Evolutionary conservation across 2,329 filamentous ascomycete species (phyloP), one percentile per base, ranked within the genome.

Genomic region (Biscogniauxia mediterranea): DNA sequence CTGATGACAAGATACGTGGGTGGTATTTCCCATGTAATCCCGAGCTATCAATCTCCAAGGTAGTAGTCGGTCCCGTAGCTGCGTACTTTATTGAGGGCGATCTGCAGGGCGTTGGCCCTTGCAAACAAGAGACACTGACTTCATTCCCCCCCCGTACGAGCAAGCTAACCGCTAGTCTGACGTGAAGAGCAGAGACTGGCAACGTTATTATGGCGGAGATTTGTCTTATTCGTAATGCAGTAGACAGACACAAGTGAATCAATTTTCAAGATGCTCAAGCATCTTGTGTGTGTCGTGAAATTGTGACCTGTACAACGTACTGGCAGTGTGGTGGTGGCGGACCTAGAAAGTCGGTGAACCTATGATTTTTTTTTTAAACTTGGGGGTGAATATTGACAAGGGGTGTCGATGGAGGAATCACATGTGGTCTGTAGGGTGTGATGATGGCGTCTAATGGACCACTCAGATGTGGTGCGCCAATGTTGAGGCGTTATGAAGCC

Each of bases 71-170:
- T 46, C 38, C 38, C 38, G 38, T 46, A n/a, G 38, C 38, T 46
- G 38, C 38, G 38, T n/a, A n/a, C 38, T 46, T 46, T 46, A 46
- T 32, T 32, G 26, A 59, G 54, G 59, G 55, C 55, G 55, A 60
- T 63, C 60, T 66, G 64, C 64, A 66, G n/a, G 59, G 58, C 64
- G 64, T 62, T 59, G 63, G 59, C 64, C 7, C 7, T 66, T 58
- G 62, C 59, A 61, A 59, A 63, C 63, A 63, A 63, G 62, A 58
- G 63, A 61, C 20, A 60, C 52, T 42, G 49, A 62, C 46, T 66
- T 64, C 19, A 61, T 65, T 38, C 65, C 38, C 59, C 63, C 65
- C 38, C 59, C 63, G 63, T 42, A 49, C 53, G 50, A 54, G 51
- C 56, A 49, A 57, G 26, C 23, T 63, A 58, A 25, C 65, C 65